These are phyloP conservation scores for Gelatoporia subvermispora DNA, from an alignment of 768 basidiomycete species.

Conservation along the genomic window DNA sequence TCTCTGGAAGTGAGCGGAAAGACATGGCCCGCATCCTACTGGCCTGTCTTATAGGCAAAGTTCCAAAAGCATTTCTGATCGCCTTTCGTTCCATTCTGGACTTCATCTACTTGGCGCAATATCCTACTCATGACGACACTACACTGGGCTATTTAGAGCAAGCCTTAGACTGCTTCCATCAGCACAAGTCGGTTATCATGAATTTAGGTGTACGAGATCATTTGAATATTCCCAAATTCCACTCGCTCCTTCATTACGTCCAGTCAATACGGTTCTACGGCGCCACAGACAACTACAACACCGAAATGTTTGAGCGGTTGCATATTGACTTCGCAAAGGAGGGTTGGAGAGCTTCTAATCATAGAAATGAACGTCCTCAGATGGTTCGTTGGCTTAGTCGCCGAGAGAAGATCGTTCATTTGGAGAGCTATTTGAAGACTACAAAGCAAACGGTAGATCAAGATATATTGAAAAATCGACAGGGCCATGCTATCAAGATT, in stretches of 20 bases:
- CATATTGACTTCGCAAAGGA: slow-evolving; percentile 41
- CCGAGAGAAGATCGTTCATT: slow-evolving; percentile 28
- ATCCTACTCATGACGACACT: slow-evolving; percentile 5
- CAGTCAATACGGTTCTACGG: slow-evolving; percentile 12
- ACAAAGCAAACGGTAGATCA: no score
- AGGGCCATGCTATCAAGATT: no score
- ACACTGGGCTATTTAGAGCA: slow-evolving; percentile 12
- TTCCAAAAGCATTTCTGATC: neutral
- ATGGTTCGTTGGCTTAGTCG: slow-evolving; percentile 36
- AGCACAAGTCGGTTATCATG: slow-evolving; percentile 15
- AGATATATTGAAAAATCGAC: no score
- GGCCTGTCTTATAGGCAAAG: neutral
- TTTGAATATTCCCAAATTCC: slow-evolving; percentile 43
- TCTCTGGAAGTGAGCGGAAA: slow-evolving; percentile 8
- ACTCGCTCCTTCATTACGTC: slow-evolving; percentile 31
- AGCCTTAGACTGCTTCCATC: slow-evolving; percentile 8
- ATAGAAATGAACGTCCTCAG: slow-evolving; percentile 24
- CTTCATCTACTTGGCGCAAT: slow-evolving; percentile 16
- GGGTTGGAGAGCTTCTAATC: slow-evolving; percentile 17
- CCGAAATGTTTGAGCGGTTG: slow-evolving; percentile 26
- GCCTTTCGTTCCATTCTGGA: slow-evolving; percentile 11
- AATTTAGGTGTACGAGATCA: slow-evolving; percentile 18
- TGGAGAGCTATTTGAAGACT: no score
- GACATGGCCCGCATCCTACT: slow-evolving; percentile 5
- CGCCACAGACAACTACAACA: slow-evolving; percentile 19